phyloP scores from a whole-genome alignment of 768 basidiomycete species.

The Boletus vinaceobasis region DNA sequence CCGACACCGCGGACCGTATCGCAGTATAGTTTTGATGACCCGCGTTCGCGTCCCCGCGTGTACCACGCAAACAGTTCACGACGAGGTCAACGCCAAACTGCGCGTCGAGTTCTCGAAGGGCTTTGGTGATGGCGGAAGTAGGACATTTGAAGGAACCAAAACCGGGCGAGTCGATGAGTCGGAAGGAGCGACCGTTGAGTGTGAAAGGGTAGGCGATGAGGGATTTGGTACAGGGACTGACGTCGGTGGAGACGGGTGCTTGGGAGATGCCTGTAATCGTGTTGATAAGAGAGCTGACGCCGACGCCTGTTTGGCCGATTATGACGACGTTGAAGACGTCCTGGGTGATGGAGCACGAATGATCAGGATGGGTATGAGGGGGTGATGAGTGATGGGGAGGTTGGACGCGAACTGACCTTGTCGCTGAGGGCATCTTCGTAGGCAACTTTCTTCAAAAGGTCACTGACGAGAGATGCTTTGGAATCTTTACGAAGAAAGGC shows the following conservation, averaged over 20 bases:
- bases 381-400: background rate
- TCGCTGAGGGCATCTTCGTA: constrained; percentile 22
- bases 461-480: constrained; percentile 19
- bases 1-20: constrained; percentile 28
- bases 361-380: background rate
- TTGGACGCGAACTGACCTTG: constrained; percentile 15
- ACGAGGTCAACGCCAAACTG: constrained; percentile 29
- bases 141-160: constrained; percentile 29
- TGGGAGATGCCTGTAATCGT: constrained; percentile 25
- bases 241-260: constrained; percentile 27
- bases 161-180: constrained; percentile 30
- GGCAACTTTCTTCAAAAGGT: constrained; percentile 23
- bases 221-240: constrained; percentile 26
- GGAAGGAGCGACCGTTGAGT: constrained; percentile 26
- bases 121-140: constrained; percentile 21
- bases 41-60: constrained; percentile 28
- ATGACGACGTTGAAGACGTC: constrained; percentile 30
- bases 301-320: constrained; percentile 31
- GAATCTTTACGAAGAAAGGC: constrained; percentile 28
- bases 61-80: constrained; percentile 27
- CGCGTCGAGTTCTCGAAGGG: constrained; percentile 26
- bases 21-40: constrained; percentile 27
- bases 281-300: constrained; percentile 42
- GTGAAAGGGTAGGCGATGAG: constrained; percentile 25
- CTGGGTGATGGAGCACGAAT: constrained; percentile 9